A percentile compares a stretch with the other conserved stretches of the same genome.
These are phyloP conservation scores for Monosporascus sp. DNA, from an alignment of 2,329 filamentous ascomycete species.

Conservation along the genomic window DNA sequence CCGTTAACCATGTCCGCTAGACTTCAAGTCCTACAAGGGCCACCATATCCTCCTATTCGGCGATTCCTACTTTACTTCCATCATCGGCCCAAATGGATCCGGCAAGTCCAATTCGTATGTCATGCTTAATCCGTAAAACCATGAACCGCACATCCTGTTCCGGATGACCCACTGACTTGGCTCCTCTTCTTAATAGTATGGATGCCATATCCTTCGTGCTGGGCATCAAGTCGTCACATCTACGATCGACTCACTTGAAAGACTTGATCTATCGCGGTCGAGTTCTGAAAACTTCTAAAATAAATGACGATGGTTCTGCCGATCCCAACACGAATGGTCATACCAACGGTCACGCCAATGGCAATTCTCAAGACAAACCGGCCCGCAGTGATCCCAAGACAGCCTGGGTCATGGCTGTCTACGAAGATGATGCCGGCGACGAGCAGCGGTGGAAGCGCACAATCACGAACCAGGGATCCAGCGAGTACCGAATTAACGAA, in stretches of 20 bases:
- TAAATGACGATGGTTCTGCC: constrained; percentile 80
- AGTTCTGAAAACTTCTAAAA: constrained; percentile 85
- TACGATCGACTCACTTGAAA: constrained; percentile 87
- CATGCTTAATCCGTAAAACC: constrained; percentile 1
- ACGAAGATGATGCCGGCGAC: constrained; percentile 93
- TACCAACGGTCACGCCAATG: constrained; percentile 55
- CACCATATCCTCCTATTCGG: constrained; percentile 92
- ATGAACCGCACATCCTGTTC: constrained; percentile 3
- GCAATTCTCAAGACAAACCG: constrained; percentile 57
- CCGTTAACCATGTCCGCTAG: constrained; percentile 40
- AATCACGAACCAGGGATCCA: constrained; percentile 82
- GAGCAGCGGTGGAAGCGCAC: constrained; percentile 94
- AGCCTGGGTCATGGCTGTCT: constrained; percentile 99
- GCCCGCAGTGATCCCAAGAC: constrained; percentile 82
- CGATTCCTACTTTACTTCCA: constrained; percentile 98
- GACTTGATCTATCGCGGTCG: constrained; percentile 95
- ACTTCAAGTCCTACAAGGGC: constrained; percentile 99
- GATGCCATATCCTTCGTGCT: constrained; percentile 98
- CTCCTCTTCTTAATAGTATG: constrained; percentile 58
- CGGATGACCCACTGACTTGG: constrained; percentile 4
- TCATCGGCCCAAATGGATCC: constrained; percentile 98
- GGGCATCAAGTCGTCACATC: constrained; percentile 96
- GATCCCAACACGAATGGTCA: constrained; percentile 53
- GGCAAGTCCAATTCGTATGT: constrained; percentile 95
- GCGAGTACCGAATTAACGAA: constrained; percentile 97